These are phyloP conservation scores for Colletotrichum sp. DNA, from an alignment of 2,329 filamentous ascomycete genomes.

Conservation along the genomic window DNA sequence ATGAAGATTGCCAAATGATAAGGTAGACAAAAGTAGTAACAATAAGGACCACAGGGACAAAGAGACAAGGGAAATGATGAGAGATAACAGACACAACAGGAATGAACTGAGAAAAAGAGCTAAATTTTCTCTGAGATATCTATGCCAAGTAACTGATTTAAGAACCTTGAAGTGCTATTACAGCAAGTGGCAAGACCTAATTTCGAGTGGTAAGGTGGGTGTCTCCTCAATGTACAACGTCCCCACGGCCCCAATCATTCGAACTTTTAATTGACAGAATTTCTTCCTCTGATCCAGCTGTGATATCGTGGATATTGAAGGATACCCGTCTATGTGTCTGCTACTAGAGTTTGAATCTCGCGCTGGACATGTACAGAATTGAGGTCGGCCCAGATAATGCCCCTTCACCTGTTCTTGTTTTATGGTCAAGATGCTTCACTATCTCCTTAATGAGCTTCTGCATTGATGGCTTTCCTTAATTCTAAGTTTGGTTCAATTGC, in stretches of 20 bases:
- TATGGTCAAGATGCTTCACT: too few relatives aligned
- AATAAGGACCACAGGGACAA: background rate
- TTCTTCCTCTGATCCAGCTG: background rate
- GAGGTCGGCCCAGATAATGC: too few relatives aligned
- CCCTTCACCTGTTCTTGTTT: too few relatives aligned
- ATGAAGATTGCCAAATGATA: background rate
- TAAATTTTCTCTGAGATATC: background rate
- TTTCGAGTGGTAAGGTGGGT: background rate
- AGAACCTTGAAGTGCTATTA: accelerated
- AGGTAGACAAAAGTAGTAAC: background rate
- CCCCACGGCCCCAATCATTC: background rate
- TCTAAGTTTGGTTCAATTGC: background rate
- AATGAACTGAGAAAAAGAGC: background rate
- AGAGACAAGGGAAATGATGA: accelerated
- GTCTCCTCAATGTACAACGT: background rate
- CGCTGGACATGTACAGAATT: too few relatives aligned
- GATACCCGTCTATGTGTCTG: background rate
- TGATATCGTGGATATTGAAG: accelerated
- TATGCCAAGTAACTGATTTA: background rate
- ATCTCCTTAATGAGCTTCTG: background rate
- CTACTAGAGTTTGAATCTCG: background rate
- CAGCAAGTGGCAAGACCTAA: background rate
- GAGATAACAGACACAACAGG: background rate
- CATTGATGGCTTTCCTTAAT: background rate
- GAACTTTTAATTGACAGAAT: background rate